Conservation (phyloP, 2,329 filamentous ascomycete genomes). For the Alternaria gansuensis region DNA sequence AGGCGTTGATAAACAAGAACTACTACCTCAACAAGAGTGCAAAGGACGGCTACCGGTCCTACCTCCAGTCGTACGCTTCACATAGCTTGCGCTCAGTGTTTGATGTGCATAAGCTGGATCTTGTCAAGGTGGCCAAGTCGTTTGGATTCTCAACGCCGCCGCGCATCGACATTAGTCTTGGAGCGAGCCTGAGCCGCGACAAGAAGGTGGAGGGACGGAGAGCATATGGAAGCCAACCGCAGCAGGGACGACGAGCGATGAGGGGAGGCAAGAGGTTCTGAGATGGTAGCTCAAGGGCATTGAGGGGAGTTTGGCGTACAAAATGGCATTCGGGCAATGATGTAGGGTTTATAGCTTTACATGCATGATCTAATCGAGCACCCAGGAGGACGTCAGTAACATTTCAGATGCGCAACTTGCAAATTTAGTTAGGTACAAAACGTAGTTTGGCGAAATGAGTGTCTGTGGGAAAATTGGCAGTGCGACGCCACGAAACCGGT, state of each 20-base stretch:
- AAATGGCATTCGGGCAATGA: slow-evolving; percentile 12
- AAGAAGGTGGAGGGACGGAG: slow-evolving; percentile 70
- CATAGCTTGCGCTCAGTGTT: slow-evolving; percentile 85
- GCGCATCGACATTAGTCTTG: slow-evolving; percentile 79
- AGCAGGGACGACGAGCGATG: slow-evolving; percentile 63
- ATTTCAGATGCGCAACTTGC: background rate
- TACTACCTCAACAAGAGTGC: slow-evolving; percentile 94
- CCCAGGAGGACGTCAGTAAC: background rate
- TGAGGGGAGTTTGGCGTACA: slow-evolving; percentile 27
- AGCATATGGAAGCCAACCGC: slow-evolving; percentile 81
- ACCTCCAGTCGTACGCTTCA: slow-evolving; percentile 93
- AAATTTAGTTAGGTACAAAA: background rate
- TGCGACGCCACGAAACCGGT: slow-evolving; percentile 21
- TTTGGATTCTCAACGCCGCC: slow-evolving; percentile 83
- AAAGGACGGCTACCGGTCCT: slow-evolving; percentile 82
- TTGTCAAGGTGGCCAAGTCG: slow-evolving; percentile 83
- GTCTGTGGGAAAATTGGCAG: background rate
- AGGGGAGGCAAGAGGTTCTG: slow-evolving; percentile 54
- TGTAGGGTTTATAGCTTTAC: slow-evolving; percentile 9
- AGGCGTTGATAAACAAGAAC: slow-evolving; percentile 64
- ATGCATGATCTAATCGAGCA: slow-evolving; percentile 11
- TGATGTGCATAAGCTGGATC: slow-evolving; percentile 81
- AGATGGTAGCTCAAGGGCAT: slow-evolving; percentile 16
- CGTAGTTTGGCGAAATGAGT: background rate
- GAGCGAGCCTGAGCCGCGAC: slow-evolving; percentile 78